These are phyloP conservation scores for Neophaeococcomyces aloes DNA, from an alignment of 2,329 filamentous ascomycete species.

Conservation along the genomic window DNA sequence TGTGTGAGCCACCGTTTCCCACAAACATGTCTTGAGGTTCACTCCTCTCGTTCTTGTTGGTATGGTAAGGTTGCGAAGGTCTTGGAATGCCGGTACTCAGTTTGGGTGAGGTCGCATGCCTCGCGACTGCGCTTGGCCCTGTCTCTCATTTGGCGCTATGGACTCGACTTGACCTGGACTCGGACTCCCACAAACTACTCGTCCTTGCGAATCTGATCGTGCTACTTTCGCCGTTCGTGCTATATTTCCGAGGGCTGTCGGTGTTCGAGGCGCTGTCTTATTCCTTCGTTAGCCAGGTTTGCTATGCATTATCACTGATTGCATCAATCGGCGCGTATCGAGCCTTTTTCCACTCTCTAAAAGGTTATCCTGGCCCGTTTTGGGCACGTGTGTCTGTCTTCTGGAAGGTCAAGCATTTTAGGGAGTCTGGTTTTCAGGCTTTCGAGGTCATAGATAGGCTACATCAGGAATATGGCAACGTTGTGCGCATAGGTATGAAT, in stretches of 20 bases:
- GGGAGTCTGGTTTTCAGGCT: constrained; percentile 2
- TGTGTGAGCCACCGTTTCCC: neutral
- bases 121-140: neutral
- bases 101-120: neutral
- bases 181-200: constrained; percentile 1
- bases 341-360: constrained; percentile 19
- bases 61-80: neutral
- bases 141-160: neutral
- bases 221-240: neutral
- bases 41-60: neutral
- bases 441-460: constrained; percentile 8
- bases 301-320: neutral
- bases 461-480: constrained; percentile 11
- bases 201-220: constrained; percentile 1
- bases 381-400: constrained; percentile 19
- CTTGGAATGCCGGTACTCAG: neutral
- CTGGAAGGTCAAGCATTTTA: constrained; percentile 10
- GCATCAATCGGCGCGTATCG: constrained; percentile 14
- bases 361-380: constrained; percentile 22
- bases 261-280: neutral
- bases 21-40: neutral
- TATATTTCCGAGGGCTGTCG: neutral
- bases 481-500: constrained; percentile 38
- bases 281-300: neutral
- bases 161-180: constrained; percentile 1